Percentiles rank a stretch among this genome's conserved stretches.
These are phyloP conservation scores for Aspergillus niger DNA, from an alignment of 2,329 filamentous ascomycete species.

Conservation along the genomic window DNA sequence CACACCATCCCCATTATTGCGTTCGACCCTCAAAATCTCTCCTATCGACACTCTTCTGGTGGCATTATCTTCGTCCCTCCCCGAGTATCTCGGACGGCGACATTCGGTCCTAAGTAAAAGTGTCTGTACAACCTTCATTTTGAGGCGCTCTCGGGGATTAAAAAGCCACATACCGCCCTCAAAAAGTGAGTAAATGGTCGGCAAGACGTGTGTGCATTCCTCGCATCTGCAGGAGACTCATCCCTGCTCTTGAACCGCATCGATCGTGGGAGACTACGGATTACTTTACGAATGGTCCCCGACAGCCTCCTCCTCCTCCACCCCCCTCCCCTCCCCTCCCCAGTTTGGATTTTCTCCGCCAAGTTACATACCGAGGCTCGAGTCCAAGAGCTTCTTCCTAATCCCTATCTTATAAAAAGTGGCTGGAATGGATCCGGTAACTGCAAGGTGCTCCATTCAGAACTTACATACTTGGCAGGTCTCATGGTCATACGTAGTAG, in stretches of 20 bases:
- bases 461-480: too few relatives aligned
- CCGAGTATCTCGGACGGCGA: background rate
- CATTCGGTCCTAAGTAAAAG: background rate
- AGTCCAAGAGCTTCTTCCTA: too few relatives aligned
- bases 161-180: background rate
- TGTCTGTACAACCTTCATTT: background rate
- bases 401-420: too few relatives aligned
- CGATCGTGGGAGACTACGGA: background rate
- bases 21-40: background rate
- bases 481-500: too few relatives aligned
- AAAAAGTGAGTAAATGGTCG: background rate
- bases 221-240: conserved; percentile 3
- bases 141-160: background rate
- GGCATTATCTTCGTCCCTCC: background rate
- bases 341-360: too few relatives aligned
- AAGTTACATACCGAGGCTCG: too few relatives aligned
- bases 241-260: conserved; percentile 13
- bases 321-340: too few relatives aligned
- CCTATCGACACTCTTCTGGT: background rate
- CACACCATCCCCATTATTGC: background rate
- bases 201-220: background rate
- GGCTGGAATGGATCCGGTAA: too few relatives aligned
- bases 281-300: too few relatives aligned
- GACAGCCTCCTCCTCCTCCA: too few relatives aligned
- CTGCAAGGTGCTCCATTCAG: too few relatives aligned